Evolutionary conservation across 768 basidiomycete genomes (phyloP), one percentile per base, ranked within the genome.

Genomic region (Fibroporia radiculosa): DNA sequence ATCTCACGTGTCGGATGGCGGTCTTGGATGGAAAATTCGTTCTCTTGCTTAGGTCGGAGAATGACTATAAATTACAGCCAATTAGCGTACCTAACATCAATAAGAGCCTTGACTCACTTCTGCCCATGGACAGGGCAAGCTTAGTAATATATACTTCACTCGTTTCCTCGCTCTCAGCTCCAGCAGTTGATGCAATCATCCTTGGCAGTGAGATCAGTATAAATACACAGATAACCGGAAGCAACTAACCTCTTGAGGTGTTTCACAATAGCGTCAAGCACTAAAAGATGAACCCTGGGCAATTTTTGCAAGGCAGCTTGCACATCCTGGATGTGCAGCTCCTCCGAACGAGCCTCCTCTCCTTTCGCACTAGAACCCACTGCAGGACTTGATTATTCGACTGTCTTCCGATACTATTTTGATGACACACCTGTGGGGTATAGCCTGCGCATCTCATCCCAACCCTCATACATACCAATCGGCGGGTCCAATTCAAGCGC

Each of bases 401-500:
- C 14, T 11, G 33, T 11, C 16, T 3, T 26, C 11, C 1, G 2
- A 34, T 23, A 3, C 31, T 18, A 16, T 16, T 5, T n/a, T 32
- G 26, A 22, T 29, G 1, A 20, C 5, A 19, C 39, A 72, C 73
- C 76, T 27, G 69, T 73, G 4, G 90, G 91, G 56, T 96, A 97
- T n/a, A 96, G 52, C 50, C 79, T 82, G 44, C 88, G 76, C 49
- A 93, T 71, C 24, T 96, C 93, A 33, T 93, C 91, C 87, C 93
- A 98, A 35, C 84, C 80, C 56, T 93, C 90, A 72, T 83, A 95
- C 37, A 86, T 66, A 14, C 79, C 75, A 10, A 96, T 62, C 22
- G 95, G 92, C 6, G 90, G 88, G 57, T 91, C 81, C 22, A 98
- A 74, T 62, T 98, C 93, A n/a, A 96, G 70, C 19, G 82, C 60